These are phyloP conservation scores for Brassica nigra DNA, from an alignment of 345 rosid genomes.

Conservation along the genomic window DNA sequence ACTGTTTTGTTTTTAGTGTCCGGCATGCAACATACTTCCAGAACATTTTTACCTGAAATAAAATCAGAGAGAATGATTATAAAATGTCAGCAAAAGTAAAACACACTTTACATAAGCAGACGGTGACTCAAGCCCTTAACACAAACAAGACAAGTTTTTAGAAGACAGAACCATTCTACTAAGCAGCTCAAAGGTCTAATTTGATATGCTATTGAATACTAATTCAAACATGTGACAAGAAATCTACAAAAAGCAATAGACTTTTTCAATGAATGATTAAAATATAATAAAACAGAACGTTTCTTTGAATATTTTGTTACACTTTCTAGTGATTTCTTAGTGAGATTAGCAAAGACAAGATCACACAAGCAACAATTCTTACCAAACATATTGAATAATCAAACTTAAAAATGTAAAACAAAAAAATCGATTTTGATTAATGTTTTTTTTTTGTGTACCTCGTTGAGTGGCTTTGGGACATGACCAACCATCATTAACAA, in stretches of 20 bases:
- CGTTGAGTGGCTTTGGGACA: slow-evolving; percentile 55
- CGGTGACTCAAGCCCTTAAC: no score
- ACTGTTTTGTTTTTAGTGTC: slow-evolving; percentile 43
- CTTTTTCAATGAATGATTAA: slow-evolving; percentile 25
- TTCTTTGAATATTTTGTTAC: not conserved
- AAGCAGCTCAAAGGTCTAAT: not conserved
- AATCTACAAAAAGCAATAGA: slow-evolving; percentile 7
- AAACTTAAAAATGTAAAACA: not conserved
- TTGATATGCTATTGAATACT: slow-evolving; percentile 13
- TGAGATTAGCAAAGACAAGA: slow-evolving; percentile 11
- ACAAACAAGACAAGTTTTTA: not conserved
- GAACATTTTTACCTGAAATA: slow-evolving; percentile 50
- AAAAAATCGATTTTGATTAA: not conserved
- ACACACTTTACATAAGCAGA: not conserved
- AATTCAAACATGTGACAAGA: slow-evolving; percentile 28
- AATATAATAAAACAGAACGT: not conserved
- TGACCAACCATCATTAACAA: slow-evolving; percentile 77
- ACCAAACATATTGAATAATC: not conserved
- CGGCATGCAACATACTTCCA: slow-evolving; percentile 70
- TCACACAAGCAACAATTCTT: not conserved
- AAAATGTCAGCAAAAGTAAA: not conserved
- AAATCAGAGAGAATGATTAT: not conserved
- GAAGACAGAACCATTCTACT: not conserved
- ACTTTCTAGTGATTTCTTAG: not conserved
- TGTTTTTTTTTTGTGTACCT: slow-evolving; percentile 44